phyloP scores from a whole-genome alignment of 176 grass and related monocot species.

The Olyra latifolia region DNA sequence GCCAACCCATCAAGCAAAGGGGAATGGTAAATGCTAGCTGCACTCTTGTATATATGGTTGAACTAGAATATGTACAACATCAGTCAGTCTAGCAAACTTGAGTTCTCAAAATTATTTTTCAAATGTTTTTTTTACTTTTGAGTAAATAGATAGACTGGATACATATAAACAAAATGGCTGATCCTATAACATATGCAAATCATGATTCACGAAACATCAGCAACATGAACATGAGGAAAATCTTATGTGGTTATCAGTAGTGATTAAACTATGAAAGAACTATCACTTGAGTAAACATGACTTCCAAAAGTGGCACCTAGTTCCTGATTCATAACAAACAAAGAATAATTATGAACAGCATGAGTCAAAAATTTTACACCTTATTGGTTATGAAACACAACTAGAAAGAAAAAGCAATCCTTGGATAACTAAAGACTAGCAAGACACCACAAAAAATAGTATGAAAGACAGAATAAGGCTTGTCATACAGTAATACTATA shows the following conservation, averaged over 20 bases:
- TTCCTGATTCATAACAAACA: background rate
- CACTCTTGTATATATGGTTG: background rate
- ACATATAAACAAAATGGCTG: conserved; percentile 1
- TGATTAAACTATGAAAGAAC: background rate
- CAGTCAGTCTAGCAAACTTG: background rate
- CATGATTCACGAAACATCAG: conserved; percentile 18
- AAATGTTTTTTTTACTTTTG: conserved; percentile 17
- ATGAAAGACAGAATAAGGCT: background rate
- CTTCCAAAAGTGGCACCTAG: background rate
- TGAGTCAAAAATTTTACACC: background rate
- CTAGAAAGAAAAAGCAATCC: background rate
- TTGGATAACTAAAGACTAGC: background rate
- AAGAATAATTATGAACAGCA: background rate
- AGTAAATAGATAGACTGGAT: background rate
- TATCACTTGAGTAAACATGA: background rate
- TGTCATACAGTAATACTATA: background rate
- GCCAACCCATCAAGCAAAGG: conserved; percentile 9
- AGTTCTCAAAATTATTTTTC: conserved; percentile 1
- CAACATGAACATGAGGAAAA: background rate
- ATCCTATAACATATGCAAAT: background rate
- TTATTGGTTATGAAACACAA: background rate
- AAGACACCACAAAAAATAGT: background rate
- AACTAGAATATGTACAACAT: background rate
- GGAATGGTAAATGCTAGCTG: background rate
- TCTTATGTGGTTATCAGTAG: background rate